Evolutionary conservation across 1,284 basidiomycete genomes (phyloP).

Genomic region (Puccinia polysora): DNA sequence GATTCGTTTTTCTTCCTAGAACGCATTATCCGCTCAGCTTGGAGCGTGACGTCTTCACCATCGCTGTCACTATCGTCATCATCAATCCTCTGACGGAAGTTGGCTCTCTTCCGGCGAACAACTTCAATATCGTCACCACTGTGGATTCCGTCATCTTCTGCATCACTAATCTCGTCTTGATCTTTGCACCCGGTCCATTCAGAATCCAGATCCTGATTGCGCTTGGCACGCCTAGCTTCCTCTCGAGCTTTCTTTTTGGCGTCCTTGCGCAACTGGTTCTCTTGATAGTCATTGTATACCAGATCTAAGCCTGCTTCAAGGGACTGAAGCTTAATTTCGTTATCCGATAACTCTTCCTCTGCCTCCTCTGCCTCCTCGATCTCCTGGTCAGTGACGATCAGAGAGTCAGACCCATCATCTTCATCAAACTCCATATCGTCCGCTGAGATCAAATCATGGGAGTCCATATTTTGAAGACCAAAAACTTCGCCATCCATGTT

Average conservation of each 20-base stretch:
- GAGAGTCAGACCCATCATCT: conserved; percentile 52
- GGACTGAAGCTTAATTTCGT: conserved; percentile 56
- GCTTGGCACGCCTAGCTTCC: conserved; percentile 66
- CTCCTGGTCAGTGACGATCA: conserved; percentile 59
- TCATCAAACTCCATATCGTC: conserved; percentile 58
- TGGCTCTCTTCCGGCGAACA: conserved; percentile 43
- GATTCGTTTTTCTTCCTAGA: conserved; percentile 54
- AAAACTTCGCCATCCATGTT: conserved; percentile 67
- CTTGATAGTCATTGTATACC: conserved; percentile 81
- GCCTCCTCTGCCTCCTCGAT: conserved; percentile 54
- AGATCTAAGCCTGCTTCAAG: conserved; percentile 83
- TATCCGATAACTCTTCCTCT: conserved; percentile 50
- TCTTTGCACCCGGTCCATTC: conserved; percentile 68
- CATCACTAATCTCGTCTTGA: conserved; percentile 47
- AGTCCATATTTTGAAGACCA: conserved; percentile 63
- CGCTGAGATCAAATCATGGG: conserved; percentile 71
- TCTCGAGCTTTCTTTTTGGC: conserved; percentile 77
- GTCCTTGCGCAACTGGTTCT: conserved; percentile 75
- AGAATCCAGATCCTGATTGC: conserved; percentile 63
- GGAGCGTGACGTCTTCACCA: conserved; percentile 56
- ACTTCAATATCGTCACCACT: conserved; percentile 53
- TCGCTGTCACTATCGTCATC: conserved; percentile 48
- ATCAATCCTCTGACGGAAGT: conserved; percentile 46
- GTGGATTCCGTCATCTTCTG: conserved; percentile 50
- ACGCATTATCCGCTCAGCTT: conserved; percentile 54